Conservation (phyloP, 148 eudicot genomes). For the Drosera capensis region DNA sequence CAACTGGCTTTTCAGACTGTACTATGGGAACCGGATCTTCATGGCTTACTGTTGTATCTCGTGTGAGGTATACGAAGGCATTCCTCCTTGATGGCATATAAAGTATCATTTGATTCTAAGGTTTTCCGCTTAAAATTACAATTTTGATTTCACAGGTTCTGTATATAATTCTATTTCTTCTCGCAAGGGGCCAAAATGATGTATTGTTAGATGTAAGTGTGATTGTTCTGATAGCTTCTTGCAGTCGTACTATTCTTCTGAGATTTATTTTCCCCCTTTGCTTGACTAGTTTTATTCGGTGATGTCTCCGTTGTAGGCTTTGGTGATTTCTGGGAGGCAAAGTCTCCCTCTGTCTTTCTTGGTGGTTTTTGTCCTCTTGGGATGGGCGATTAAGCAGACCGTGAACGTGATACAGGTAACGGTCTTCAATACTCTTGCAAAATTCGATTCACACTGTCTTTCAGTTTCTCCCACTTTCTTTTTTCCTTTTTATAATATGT, state of each 20-base stretch:
- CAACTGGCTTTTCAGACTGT: slow-evolving; percentile 78
- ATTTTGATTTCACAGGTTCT: slow-evolving; percentile 41
- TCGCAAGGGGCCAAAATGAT: slow-evolving; percentile 57
- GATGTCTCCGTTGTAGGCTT: slow-evolving; percentile 29
- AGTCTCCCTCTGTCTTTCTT: slow-evolving; percentile 31
- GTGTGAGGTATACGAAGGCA: slow-evolving; percentile 49
- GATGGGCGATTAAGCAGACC: slow-evolving; percentile 76
- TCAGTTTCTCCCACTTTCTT: not conserved
- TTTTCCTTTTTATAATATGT: not conserved
- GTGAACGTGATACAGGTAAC: slow-evolving; percentile 83
- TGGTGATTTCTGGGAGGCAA: slow-evolving; percentile 33
- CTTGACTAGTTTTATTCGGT: not conserved
- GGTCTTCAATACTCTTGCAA: not conserved
- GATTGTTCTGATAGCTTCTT: too few relatives aligned
- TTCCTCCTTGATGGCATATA: slow-evolving; percentile 2
- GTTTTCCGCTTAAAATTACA: not conserved
- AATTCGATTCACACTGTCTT: not conserved
- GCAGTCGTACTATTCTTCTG: too few relatives aligned
- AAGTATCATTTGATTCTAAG: not conserved
- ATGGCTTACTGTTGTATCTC: slow-evolving; percentile 94
- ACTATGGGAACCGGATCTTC: slow-evolving; percentile 72
- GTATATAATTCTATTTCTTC: slow-evolving; percentile 70
- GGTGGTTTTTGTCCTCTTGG: slow-evolving; percentile 48
- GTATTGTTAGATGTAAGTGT: slow-evolving; percentile 37
- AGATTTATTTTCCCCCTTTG: not conserved